These are phyloP conservation scores for Aspergillus sp. DNA, from an alignment of 2,329 filamentous ascomycete species.

Conservation along the genomic window DNA sequence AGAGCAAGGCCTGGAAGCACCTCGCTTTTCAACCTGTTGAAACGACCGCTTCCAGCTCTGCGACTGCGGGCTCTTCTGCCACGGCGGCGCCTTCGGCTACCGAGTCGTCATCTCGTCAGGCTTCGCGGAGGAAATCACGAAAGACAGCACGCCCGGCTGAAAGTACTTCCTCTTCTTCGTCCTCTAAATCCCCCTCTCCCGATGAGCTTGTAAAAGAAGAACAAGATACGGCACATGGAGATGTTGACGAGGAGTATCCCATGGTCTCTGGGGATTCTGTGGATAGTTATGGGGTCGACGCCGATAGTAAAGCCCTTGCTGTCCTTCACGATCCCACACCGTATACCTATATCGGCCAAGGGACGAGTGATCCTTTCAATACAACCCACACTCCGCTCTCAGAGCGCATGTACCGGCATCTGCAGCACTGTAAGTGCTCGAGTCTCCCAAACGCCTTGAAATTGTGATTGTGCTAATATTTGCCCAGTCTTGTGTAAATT, in stretches of 20 bases:
- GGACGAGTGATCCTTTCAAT: conserved; percentile 37
- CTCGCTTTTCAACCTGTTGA: conserved; percentile 35
- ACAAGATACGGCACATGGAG: conserved; percentile 10
- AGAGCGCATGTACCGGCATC: conserved; percentile 38
- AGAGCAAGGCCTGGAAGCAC: conserved; percentile 39
- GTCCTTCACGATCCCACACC: conserved; percentile 14
- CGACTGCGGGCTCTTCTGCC: conserved; percentile 4
- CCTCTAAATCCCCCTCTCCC: conserved; percentile 12
- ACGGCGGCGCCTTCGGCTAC: neutral
- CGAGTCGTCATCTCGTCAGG: neutral
- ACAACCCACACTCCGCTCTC: conserved; percentile 36
- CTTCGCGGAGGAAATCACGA: neutral
- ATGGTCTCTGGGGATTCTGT: conserved; percentile 8
- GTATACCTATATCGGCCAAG: conserved; percentile 32
- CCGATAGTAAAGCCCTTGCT: conserved; percentile 14
- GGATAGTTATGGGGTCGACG: conserved; percentile 16
- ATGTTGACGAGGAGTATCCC: conserved; percentile 3
- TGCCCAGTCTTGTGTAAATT: conserved; percentile 35
- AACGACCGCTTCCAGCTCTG: conserved; percentile 19
- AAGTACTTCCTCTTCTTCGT: neutral
- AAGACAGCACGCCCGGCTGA: neutral
- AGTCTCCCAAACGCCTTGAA: neutral
- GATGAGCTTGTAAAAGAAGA: conserved; percentile 15
- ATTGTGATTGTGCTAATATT: conserved; percentile 9
- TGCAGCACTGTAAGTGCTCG: conserved; percentile 34